Evolutionary conservation across 257 asterid genomes (phyloP), one percentile per base, ranked within the genome.

Genomic region (Mentha longifolia): DNA sequence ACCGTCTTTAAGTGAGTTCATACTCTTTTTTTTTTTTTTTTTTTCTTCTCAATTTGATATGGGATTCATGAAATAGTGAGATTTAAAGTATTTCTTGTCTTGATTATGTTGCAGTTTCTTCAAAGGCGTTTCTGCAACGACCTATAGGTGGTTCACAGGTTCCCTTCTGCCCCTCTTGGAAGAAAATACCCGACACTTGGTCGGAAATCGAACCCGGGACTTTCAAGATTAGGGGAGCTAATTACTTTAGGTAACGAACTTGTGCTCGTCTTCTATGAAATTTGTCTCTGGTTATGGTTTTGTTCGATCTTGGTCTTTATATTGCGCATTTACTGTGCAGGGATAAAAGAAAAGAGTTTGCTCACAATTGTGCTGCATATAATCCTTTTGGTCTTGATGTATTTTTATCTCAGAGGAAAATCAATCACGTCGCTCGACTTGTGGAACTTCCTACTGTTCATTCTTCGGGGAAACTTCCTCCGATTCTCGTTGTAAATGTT

Each of bases 61-160:
- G 7, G 39, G 39, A 35, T 35, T 45, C 9, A 30, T 64, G 57
- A 64, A 14, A 43, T 14, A 28, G 2, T 45, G 25, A 43, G 42
- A 62, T 42, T 43, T 64, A 16, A 25, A n/a, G 13, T 16, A 17
- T 25, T 5, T 56, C 52, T 42, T 6, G 19, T 41, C 19, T 69
- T 13, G 35, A 62, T 6, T 56, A 9, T 25, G 25, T 68, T 80
- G 74, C 85, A 95, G 98, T 95, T 79, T 89, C 96, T 56, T 88
- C 97, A 4, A 95, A 92, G 84, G 70, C 72, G n/a, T 65, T 89
- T 39, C 78, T 95, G 41, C 93, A 77, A 57, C 86, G 94, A 70
- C 98, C 98, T 41, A 59, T 78, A 69, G 98, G 97, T 47, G 97
- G 99, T 71, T 80, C 97, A 31, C 99, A 95, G 79, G 95, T 95